Evolutionary conservation across 169 alveolate species (phyloP), one percentile per base, ranked within the genome.

Genomic region (Plasmodium vivax): DNA sequence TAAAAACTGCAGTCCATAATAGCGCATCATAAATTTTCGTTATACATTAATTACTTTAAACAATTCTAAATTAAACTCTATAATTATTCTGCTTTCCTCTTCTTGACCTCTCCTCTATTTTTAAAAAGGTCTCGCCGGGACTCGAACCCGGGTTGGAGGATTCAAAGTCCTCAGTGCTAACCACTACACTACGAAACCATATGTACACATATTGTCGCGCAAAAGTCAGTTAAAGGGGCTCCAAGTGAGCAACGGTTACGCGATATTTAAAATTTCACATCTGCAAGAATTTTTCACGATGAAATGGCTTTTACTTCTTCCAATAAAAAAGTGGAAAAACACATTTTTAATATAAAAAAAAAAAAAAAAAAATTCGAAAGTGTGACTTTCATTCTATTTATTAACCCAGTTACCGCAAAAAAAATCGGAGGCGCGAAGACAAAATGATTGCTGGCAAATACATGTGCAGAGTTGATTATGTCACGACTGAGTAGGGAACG

Each of bases 71-170:
- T 34, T 34, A 3, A 34, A 34, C 41, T 34, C 3, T 34, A 3
- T 34, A 34, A 34, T 34, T 34, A 34, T 34, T 2, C 41, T 34
- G n/a, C n/a, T n/a, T n/a, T n/a, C n/a, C n/a, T n/a, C n/a, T n/a
- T n/a, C n/a, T n/a, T n/a, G n/a, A n/a, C n/a, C n/a, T n/a, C n/a
- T n/a, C n/a, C n/a, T n/a, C n/a, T n/a, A n/a, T 14, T 51, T 14
- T 51, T 14, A 51, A 92, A 92, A 82, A 97, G 98, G 99, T 97
- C 98, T 96, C 98, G 98, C 99, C 97, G 98, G 98, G 99, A 97
- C 95, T 98, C 99, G 99, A 98, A 98, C 99, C 98, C 98, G 97
- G 99, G 98, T 97, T 97, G 96, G 98, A 95, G 99, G 99, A 97
- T 97, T 98, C 98, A 98, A 97, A 98, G 98, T 97, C 99, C 99